Conservation (phyloP, 108 stramenopile species). For the Nitzschia sp. region DNA sequence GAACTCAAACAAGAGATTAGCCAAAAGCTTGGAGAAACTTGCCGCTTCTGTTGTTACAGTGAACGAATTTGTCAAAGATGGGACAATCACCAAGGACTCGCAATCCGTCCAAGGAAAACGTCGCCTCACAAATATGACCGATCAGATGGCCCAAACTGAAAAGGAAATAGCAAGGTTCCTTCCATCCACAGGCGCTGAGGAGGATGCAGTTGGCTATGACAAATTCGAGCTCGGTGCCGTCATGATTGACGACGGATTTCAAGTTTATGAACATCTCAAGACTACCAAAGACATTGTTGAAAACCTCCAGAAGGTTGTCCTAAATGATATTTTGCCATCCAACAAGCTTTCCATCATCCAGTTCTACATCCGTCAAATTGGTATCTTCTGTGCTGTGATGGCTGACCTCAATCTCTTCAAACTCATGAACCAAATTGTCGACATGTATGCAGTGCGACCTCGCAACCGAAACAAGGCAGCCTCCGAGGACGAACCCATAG, state of each 20-base stretch:
- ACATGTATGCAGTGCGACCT: slow-evolving; percentile 18
- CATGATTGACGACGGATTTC: slow-evolving; percentile 29
- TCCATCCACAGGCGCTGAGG: slow-evolving; percentile 20
- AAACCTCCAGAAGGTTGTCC: neutral
- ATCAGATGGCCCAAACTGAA: slow-evolving; percentile 23
- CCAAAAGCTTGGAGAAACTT: slow-evolving; percentile 12
- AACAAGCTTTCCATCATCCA: slow-evolving; percentile 20
- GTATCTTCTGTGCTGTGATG: slow-evolving; percentile 30
- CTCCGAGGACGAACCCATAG: too few relatives aligned
- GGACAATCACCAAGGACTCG: slow-evolving; percentile 10
- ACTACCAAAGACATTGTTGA: slow-evolving; percentile 16
- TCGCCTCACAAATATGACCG: slow-evolving; percentile 23
- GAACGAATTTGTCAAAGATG: slow-evolving; percentile 9
- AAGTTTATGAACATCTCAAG: slow-evolving; percentile 21
- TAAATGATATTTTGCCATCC: slow-evolving; percentile 14
- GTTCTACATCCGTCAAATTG: slow-evolving; percentile 22
- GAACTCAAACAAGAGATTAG: slow-evolving; percentile 4
- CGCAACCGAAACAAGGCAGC: slow-evolving; percentile 2
- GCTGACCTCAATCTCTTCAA: slow-evolving; percentile 29
- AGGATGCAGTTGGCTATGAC: slow-evolving; percentile 16
- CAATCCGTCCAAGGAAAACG: slow-evolving; percentile 15
- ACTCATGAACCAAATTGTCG: slow-evolving; percentile 19
- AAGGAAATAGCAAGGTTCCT: slow-evolving; percentile 18
- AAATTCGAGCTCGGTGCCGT: slow-evolving; percentile 33
- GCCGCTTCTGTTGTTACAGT: slow-evolving; percentile 14